Evolutionary conservation across 2,329 filamentous ascomycete genomes (phyloP), one percentile per base, ranked within the genome.

Genomic region (Aspergillus fructus): DNA sequence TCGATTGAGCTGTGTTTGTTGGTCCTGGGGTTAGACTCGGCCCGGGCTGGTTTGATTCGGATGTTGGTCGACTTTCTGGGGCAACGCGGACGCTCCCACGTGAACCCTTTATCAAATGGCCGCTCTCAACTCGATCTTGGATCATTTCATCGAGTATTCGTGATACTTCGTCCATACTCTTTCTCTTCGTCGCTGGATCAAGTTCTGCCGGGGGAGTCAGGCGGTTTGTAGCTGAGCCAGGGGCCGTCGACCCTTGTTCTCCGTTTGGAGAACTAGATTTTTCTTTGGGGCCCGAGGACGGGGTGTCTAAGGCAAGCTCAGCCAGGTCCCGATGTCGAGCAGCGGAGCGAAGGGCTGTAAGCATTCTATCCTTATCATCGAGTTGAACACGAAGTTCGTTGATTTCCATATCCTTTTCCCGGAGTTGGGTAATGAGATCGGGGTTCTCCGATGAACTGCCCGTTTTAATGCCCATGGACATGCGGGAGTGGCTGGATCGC

Each of bases 111-210:
- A 90, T 80, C 21, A 91, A 77, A 54, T 90, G 85, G 21, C 89
- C 90, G 52, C 81, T 86, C 66, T 94, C 90, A 53, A 96, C 89
- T 57, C 89, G 86, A 69, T 93, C 90, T 69, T 93, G 89, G 59
- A 97, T 94, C 93, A 97, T 97, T 76, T 96, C 91, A 68, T 97
- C 93, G 24, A 97, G 83, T 78, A 97, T 92, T 67, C 87, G 86
- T 64, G 90, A 96, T 87, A 97, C 93, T 74, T 96, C 93, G 66
- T 96, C 92, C 34, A 94, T 89, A 64, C 89, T 91, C 78, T 83
- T 82, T 62, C 81, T 83, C 52, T 82, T 82, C 48, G 72, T 65
- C 64, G 72, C 69, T 58, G 74, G 74, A 21, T 73, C 67, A 52
- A 59, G 63, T n/a, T 63, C 62, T 55, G 67, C 73, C 24, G 63